Base-by-base conservation (phyloP, 1,284 basidiomycete genomes). In the Austropuccinia psidii region DNA sequence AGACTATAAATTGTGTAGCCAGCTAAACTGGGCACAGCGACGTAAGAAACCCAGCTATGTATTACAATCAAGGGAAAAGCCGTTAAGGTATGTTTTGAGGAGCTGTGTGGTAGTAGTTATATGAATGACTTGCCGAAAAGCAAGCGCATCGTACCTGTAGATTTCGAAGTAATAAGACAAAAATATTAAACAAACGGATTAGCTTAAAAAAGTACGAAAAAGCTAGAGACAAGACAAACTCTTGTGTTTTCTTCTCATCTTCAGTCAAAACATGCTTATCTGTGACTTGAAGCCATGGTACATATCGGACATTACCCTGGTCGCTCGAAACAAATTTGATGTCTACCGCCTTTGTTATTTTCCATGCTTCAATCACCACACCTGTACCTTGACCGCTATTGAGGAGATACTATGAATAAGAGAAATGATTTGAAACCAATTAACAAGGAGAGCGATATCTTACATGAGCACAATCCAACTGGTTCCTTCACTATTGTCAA, bases 211-310 rank as follows among this genome's bases (percentile, higher is more conserved):
- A 54, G 21, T 31, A 24, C 60, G 33, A 61, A 37, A 31, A 1
- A 64, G 43, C 33, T 19, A 17, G 15, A 17, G 43, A 41, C 4
- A 47, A 43, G 24, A 80, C 88, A 80, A 83, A 94, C 87, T 97
- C 93, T 81, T 97, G 93, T n/a, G 95, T 97, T 83, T 90, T 93
- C 84, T 90, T 91, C 83, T 98, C 95, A 77, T 97, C 93, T 79
- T 95, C 93, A 75, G 85, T 89, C 15, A 97, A 84, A 74, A 91
- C 88, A 79, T 97, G 93, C 81, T 97, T 97, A 83, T 94, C 91
- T 90, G 66, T 33, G 11, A 65, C 35, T 41, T 75, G 76, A 70
- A 76, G 73, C 77, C 47, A 74, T 55, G 68, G 73, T 31, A 43
- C 61, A 66, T 49, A 41, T 54, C 49, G 37, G 29, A 66, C 39